Evolutionary conservation across 1,284 basidiomycete genomes (phyloP).

Genomic region (Puccinia hordei): DNA sequence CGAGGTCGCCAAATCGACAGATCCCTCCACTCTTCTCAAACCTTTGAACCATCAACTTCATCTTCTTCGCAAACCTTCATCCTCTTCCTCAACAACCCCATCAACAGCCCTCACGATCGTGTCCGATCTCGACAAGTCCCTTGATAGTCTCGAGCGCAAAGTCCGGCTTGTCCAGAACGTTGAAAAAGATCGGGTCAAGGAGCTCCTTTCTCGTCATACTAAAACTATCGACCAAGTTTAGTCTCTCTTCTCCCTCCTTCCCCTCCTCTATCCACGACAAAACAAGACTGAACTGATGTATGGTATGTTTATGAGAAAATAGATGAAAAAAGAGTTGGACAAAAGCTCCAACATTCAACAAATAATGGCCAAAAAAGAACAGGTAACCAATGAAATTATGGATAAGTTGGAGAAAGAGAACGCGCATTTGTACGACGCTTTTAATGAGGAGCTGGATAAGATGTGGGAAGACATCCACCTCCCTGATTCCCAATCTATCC

Average conservation of each 20-base stretch:
- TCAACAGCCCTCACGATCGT: too few relatives aligned
- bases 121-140: background rate
- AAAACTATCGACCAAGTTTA: background rate
- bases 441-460: conserved; percentile 50
- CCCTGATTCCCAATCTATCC: conserved; percentile 22
- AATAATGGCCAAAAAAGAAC: background rate
- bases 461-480: conserved; percentile 49
- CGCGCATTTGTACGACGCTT: conserved; percentile 43
- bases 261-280: background rate
- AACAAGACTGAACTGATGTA: too few relatives aligned
- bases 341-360: background rate
- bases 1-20: conserved; percentile 14
- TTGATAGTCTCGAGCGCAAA: conserved; percentile 18
- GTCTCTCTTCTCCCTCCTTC: background rate
- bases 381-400: background rate
- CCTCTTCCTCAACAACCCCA: too few relatives aligned
- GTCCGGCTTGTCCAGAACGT: background rate
- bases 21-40: background rate
- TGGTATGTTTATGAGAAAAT: too few relatives aligned
- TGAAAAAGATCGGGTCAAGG: background rate
- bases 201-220: background rate
- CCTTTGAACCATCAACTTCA: background rate
- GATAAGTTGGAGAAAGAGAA: conserved; percentile 33
- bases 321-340: conserved; percentile 17
- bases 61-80: too few relatives aligned